These are phyloP conservation scores for Hanseniaspora jakobsenii DNA, from an alignment of 805 yeast genomes.

Conservation along the genomic window DNA sequence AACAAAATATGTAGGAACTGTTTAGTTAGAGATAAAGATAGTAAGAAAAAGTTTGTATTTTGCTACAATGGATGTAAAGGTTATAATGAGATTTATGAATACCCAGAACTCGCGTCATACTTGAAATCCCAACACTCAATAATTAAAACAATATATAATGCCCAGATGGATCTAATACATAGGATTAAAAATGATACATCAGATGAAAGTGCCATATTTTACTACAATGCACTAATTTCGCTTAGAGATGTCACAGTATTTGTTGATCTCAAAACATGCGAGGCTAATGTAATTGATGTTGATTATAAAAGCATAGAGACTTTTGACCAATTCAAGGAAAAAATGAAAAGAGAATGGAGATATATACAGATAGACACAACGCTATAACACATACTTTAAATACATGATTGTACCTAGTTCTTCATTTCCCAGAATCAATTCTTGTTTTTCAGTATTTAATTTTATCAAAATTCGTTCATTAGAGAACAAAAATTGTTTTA, in stretches of 20 bases:
- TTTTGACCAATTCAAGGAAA: not conserved
- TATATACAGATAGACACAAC: not conserved
- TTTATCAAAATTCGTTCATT: not conserved
- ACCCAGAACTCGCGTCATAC: not conserved
- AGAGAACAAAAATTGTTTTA: not conserved
- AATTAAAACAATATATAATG: not conserved
- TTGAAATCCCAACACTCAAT: not conserved
- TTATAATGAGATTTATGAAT: not conserved
- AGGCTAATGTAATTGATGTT: not conserved
- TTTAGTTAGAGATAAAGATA: not conserved
- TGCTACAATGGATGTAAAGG: constrained; percentile 8
- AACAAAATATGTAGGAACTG: constrained; percentile 4
- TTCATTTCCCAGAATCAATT: constrained; percentile 1
- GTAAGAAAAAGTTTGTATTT: not conserved
- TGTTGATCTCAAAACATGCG: not conserved
- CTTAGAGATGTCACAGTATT: constrained; percentile 9
- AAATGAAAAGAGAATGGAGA: constrained; percentile 10
- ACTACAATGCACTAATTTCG: not conserved
- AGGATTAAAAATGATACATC: not conserved
- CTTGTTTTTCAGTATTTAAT: not conserved
- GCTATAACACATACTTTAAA: not conserved
- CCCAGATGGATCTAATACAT: not conserved
- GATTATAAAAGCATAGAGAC: constrained; percentile 6
- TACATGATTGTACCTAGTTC: not conserved
- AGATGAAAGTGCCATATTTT: not conserved